These are phyloP conservation scores for Aureobasidium mangrovei DNA, from an alignment of 2,329 filamentous ascomycete species.

Conservation along the genomic window DNA sequence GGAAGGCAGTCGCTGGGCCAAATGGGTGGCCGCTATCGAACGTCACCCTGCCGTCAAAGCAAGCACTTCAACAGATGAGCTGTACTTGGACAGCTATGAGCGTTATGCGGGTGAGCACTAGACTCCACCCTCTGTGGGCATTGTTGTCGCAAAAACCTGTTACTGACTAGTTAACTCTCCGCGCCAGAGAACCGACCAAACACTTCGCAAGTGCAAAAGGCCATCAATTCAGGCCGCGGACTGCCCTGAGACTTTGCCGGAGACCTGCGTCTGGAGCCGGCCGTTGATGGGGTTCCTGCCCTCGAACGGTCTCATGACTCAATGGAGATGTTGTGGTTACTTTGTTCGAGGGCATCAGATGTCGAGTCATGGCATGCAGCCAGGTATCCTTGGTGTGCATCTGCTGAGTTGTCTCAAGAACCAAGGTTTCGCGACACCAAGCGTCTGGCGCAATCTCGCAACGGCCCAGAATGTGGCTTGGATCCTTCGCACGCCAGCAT, in stretches of 20 bases:
- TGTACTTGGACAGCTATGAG: constrained; percentile 61
- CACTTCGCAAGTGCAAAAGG: constrained; percentile 36
- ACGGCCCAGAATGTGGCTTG: too few species aligned
- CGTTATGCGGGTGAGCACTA: constrained; percentile 46
- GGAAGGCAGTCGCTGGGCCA: constrained; percentile 55
- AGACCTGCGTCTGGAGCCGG: neutral
- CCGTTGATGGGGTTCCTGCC: neutral
- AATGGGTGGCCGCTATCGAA: constrained; percentile 64
- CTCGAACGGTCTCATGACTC: constrained; percentile 1
- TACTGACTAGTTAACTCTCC: neutral
- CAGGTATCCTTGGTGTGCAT: too few species aligned
- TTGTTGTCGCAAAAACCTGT: neutral
- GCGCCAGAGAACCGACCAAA: constrained; percentile 49
- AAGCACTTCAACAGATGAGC: constrained; percentile 57
- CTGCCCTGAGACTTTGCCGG: constrained; percentile 36
- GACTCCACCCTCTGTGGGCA: neutral
- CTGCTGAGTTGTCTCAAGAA: too few species aligned
- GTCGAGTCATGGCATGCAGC: too few species aligned
- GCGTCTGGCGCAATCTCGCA: too few species aligned
- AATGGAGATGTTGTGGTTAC: too few species aligned
- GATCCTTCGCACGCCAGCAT: too few species aligned
- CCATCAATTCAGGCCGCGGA: constrained; percentile 49
- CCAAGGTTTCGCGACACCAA: too few species aligned
- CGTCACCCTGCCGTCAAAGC: constrained; percentile 51
- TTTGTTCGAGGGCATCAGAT: too few species aligned